phyloP scores from a whole-genome alignment of 2,329 filamentous ascomycete species.

The Chalaropsis thielavioides region DNA sequence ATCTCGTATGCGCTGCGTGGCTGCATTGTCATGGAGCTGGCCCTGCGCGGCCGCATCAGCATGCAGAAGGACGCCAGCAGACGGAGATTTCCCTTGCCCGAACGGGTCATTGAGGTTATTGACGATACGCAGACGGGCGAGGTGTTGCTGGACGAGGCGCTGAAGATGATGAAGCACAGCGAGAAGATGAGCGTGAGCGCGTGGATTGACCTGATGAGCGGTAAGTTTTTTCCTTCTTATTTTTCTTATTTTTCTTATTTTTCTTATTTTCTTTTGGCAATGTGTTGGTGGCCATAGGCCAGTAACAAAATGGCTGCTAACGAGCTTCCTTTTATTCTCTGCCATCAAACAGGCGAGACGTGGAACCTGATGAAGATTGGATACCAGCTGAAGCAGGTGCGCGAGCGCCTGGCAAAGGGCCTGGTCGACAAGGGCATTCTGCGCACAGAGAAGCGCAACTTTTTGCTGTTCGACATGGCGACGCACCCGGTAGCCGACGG shows the following conservation, averaged over 20 bases:
- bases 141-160: constrained; percentile 87
- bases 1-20: constrained; percentile 95
- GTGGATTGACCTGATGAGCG: constrained; percentile 98
- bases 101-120: constrained; percentile 90
- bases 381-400: constrained; percentile 98
- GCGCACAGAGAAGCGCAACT: constrained; percentile 97
- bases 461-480: constrained; percentile 98
- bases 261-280: neutral
- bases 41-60: constrained; percentile 87
- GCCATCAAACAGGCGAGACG: constrained; percentile 58
- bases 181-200: constrained; percentile 99
- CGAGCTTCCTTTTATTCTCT: too few relatives aligned
- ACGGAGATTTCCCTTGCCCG: constrained; percentile 80
- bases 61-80: constrained; percentile 96
- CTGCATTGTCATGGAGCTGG: constrained; percentile 95
- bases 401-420: constrained; percentile 90
- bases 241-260: neutral
- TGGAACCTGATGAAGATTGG: constrained; percentile 99
- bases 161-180: constrained; percentile 99
- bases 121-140: constrained; percentile 94
- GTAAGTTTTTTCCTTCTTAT: constrained; percentile 36
- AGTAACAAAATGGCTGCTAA: too few relatives aligned
- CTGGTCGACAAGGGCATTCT: constrained; percentile 98
- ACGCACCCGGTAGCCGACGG: constrained; percentile 94
- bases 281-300: too few relatives aligned